Evolutionary conservation across 345 rosid species (phyloP).

Genomic region (Isatis tinctoria): DNA sequence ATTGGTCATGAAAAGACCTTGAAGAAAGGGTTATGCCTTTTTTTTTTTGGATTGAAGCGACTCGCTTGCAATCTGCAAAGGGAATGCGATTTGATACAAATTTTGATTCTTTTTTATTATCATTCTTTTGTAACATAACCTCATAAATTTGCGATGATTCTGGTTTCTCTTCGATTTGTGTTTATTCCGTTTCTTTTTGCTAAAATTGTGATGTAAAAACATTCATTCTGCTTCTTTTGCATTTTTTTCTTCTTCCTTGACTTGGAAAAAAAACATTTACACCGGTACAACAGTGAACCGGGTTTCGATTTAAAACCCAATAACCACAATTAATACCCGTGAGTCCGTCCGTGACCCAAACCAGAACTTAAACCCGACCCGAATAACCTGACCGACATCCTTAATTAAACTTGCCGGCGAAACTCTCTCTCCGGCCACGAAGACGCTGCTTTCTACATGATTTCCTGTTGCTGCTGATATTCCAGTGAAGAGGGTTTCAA

Average conservation of each 20-base stretch:
- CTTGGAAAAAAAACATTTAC: too few species aligned
- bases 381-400: background rate
- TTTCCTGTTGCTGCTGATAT: background rate
- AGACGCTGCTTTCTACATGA: background rate
- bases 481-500: background rate
- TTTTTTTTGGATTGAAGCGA: background rate
- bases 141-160: background rate
- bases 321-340: background rate
- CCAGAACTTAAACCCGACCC: background rate
- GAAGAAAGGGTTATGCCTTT: background rate
- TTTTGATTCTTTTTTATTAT: background rate
- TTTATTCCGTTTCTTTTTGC: background rate
- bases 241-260: background rate
- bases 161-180: background rate
- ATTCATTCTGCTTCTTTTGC: background rate
- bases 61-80: background rate
- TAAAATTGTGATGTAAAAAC: background rate
- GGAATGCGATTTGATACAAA: background rate
- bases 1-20: background rate
- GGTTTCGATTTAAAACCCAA: background rate
- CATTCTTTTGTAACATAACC: slow-evolving; percentile 22
- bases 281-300: background rate
- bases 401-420: background rate
- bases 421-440: background rate
- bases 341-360: too few species aligned